Evolutionary conservation across 208 protist species (phyloP).

Genomic region (Lotmaria passim): DNA sequence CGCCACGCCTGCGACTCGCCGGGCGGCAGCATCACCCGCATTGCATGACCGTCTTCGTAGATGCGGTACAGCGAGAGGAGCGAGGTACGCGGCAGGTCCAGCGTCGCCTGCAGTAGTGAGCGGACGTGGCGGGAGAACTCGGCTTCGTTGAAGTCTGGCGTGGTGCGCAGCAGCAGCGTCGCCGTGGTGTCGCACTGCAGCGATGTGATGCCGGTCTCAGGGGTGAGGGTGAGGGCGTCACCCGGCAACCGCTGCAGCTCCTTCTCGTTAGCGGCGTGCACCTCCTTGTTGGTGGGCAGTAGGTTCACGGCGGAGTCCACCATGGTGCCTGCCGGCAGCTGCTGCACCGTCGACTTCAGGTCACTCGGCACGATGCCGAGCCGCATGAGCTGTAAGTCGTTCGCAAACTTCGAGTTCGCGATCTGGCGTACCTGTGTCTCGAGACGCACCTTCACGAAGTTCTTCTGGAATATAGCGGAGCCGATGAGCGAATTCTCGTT

Average conservation of each 20-base stretch:
- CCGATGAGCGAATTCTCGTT: constrained; percentile 82
- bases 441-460: constrained; percentile 83
- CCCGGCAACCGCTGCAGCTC: constrained; percentile 74
- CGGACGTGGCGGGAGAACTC: constrained; percentile 79
- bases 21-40: constrained; percentile 85
- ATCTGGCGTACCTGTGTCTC: constrained; percentile 76
- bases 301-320: constrained; percentile 84
- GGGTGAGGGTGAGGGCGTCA: constrained; percentile 69
- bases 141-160: constrained; percentile 66
- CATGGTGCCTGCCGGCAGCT: constrained; percentile 85
- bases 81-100: constrained; percentile 78
- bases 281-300: constrained; percentile 87
- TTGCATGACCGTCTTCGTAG: constrained; percentile 87
- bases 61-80: constrained; percentile 80
- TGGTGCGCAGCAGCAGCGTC: constrained; percentile 83
- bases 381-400: constrained; percentile 79
- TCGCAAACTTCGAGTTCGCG: constrained; percentile 64
- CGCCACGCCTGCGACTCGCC: constrained; percentile 81
- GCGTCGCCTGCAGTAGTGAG: constrained; percentile 74
- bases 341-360: constrained; percentile 68
- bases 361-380: constrained; percentile 64
- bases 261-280: constrained; percentile 79
- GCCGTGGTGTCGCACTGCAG: constrained; percentile 77
- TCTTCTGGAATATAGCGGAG: constrained; percentile 67
- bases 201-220: constrained; percentile 82